A percentile compares a stretch with the other conserved stretches of the same genome.
Evolutionary conservation across 1,284 basidiomycete species (phyloP).

Genomic region (Psilocybe mexicana): DNA sequence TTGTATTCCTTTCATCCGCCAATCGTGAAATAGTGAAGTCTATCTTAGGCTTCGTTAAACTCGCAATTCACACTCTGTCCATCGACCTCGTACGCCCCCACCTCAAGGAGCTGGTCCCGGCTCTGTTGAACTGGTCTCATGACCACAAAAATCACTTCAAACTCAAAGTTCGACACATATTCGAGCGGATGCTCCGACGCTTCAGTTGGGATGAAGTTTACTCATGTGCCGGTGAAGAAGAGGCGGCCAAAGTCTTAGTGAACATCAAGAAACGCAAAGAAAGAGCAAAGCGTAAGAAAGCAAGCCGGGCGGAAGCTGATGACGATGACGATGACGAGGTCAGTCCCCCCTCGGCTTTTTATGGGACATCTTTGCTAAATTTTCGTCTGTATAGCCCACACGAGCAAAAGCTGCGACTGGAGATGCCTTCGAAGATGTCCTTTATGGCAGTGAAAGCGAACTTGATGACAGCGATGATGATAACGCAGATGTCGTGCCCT

Average conservation of each 20-base stretch:
- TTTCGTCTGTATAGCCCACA: conserved; percentile 10
- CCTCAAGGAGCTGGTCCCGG: conserved; percentile 79
- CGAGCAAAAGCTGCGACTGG: conserved; percentile 57
- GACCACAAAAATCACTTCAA: conserved; percentile 99
- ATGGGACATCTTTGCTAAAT: not conserved
- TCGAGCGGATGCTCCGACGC: conserved; percentile 92
- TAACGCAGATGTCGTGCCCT: conserved; percentile 33
- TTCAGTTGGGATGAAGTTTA: conserved; percentile 90
- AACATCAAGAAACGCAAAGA: conserved; percentile 95
- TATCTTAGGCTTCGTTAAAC: conserved; percentile 93
- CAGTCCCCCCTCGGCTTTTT: conserved; percentile 1
- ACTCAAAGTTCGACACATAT: conserved; percentile 93
- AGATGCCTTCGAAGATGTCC: conserved; percentile 92
- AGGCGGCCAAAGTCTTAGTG: conserved; percentile 77
- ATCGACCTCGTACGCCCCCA: conserved; percentile 73
- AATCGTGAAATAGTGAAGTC: conserved; percentile 99
- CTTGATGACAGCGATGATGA: conserved; percentile 77
- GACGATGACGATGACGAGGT: conserved; percentile 64
- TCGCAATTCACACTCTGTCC: conserved; percentile 86
- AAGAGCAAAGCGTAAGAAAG: conserved; percentile 80
- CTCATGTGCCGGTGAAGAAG: conserved; percentile 72
- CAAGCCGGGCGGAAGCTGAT: conserved; percentile 49
- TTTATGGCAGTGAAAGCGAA: conserved; percentile 94
- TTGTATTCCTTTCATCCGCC: conserved; percentile 88
- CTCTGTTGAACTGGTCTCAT: conserved; percentile 89